Conservation (phyloP, 805 yeast species). For the Lachancea sp. region DNA sequence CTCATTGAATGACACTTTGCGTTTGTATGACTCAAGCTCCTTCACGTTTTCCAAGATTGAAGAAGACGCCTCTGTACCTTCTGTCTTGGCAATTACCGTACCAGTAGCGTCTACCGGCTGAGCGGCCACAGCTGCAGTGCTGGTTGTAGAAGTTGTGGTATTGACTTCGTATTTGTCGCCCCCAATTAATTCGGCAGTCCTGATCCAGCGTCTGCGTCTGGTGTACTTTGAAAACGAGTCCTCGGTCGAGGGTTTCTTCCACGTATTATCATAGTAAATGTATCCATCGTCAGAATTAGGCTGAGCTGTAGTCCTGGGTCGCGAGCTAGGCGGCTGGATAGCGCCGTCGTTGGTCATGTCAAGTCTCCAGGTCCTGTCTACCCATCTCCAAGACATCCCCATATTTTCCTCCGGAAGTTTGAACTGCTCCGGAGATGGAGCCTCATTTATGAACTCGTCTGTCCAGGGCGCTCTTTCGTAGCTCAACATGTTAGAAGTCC, state of each 20-base stretch:
- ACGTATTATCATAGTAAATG: constrained; percentile 84
- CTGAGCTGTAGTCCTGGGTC: constrained; percentile 48
- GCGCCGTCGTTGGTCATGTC: constrained; percentile 88
- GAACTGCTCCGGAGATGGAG: constrained; percentile 69
- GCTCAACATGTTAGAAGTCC: constrained; percentile 88
- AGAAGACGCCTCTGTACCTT: constrained; percentile 4
- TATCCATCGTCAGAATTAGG: constrained; percentile 81
- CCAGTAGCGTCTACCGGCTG: constrained; percentile 7
- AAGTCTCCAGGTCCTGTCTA: constrained; percentile 84
- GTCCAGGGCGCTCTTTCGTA: constrained; percentile 97
- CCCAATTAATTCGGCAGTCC: constrained; percentile 78
- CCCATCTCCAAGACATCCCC: constrained; percentile 90
- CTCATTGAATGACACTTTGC: constrained; percentile 31
- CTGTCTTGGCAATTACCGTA: constrained; percentile 1
- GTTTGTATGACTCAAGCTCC: constrained; percentile 9
- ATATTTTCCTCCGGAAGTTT: constrained; percentile 71
- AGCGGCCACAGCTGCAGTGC: constrained; percentile 4
- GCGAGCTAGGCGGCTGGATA: constrained; percentile 58
- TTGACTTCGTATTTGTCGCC: constrained; percentile 10
- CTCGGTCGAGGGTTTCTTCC: constrained; percentile 87
- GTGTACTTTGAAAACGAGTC: constrained; percentile 88
- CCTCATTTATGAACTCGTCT: constrained; percentile 87
- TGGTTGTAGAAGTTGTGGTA: not conserved
- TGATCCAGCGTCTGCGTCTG: constrained; percentile 90
- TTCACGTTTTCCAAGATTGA: constrained; percentile 4